Conservation (phyloP, 2,329 filamentous ascomycete genomes). For the Emergomyces pasteurianus region DNA sequence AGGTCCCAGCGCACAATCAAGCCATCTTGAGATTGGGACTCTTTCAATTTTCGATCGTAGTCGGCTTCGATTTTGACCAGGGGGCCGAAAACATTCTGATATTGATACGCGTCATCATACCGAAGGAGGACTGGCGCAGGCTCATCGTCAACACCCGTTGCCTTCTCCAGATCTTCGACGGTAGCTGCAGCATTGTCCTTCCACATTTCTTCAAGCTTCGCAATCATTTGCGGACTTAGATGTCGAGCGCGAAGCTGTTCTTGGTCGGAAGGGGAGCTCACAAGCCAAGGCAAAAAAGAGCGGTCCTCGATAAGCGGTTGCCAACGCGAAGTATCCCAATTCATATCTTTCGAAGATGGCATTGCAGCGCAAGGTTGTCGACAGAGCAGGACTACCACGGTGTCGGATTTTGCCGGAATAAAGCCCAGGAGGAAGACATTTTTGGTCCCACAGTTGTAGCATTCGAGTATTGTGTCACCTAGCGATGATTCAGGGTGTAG, state of each 20-base stretch:
- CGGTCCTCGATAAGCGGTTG: slow-evolving; percentile 95
- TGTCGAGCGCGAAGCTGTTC: slow-evolving; percentile 93
- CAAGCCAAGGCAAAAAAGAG: slow-evolving; percentile 88
- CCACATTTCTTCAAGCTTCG: slow-evolving; percentile 95
- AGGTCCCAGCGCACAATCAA: slow-evolving; percentile 88
- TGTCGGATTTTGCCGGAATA: slow-evolving; percentile 96
- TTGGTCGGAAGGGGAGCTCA: slow-evolving; percentile 76
- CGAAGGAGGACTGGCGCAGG: slow-evolving; percentile 83
- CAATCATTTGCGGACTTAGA: slow-evolving; percentile 85
- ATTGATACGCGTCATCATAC: slow-evolving; percentile 96
- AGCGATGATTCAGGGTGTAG: slow-evolving; percentile 86
- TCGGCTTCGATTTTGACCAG: slow-evolving; percentile 98
- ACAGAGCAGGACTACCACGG: slow-evolving; percentile 90
- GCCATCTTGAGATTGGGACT: slow-evolving; percentile 95
- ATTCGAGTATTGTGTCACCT: slow-evolving; percentile 92
- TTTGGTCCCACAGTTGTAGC: slow-evolving; percentile 99
- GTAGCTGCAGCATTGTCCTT: slow-evolving; percentile 88
- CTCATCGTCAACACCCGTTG: slow-evolving; percentile 83
- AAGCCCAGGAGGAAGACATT: slow-evolving; percentile 97
- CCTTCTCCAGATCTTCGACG: slow-evolving; percentile 82
- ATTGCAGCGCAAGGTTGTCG: slow-evolving; percentile 92
- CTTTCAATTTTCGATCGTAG: slow-evolving; percentile 97
- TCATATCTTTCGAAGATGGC: slow-evolving; percentile 97
- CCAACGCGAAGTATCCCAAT: slow-evolving; percentile 97
- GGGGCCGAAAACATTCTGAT: slow-evolving; percentile 96